phyloP scores from a whole-genome alignment of 2,329 filamentous ascomycete species.

The Pseudocercospora fijiensis region DNA sequence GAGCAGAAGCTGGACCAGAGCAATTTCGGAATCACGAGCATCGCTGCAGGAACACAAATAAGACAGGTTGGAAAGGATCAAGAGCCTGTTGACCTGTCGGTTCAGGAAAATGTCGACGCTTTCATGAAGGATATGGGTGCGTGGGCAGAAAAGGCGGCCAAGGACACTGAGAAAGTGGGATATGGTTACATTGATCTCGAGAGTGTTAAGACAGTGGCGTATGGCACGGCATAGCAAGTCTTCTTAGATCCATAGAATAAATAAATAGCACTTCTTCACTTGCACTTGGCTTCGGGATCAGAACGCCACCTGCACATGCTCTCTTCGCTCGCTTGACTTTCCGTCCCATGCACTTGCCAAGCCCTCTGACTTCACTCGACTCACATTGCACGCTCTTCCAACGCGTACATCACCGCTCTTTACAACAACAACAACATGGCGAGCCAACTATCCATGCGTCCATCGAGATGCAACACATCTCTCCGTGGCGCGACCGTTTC shows the following conservation, averaged over 20 bases:
- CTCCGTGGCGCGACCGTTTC: not conserved
- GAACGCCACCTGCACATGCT: too few relatives aligned
- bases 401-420: too few relatives aligned
- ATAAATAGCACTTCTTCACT: not conserved
- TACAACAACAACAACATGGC: too few relatives aligned
- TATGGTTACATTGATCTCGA: constrained; percentile 43
- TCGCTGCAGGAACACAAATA: constrained; percentile 53
- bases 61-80: constrained; percentile 54
- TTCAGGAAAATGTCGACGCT: constrained; percentile 48
- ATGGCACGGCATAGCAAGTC: constrained; percentile 32
- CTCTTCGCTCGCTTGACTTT: not conserved
- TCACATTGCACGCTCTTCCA: not conserved
- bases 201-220: constrained; percentile 41
- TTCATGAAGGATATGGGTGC: constrained; percentile 52
- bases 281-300: not conserved
- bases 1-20: constrained; percentile 47
- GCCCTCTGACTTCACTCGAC: not conserved
- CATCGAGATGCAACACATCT: not conserved
- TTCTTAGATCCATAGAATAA: not conserved
- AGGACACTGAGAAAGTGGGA: constrained; percentile 25
- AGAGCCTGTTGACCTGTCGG: constrained; percentile 54
- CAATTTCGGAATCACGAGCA: constrained; percentile 52
- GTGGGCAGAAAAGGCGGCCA: constrained; percentile 39
- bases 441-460: too few relatives aligned
- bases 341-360: not conserved